Base-by-base conservation (phyloP, 2,329 filamentous ascomycete genomes). In the Paramyrothecium roridum region DNA sequence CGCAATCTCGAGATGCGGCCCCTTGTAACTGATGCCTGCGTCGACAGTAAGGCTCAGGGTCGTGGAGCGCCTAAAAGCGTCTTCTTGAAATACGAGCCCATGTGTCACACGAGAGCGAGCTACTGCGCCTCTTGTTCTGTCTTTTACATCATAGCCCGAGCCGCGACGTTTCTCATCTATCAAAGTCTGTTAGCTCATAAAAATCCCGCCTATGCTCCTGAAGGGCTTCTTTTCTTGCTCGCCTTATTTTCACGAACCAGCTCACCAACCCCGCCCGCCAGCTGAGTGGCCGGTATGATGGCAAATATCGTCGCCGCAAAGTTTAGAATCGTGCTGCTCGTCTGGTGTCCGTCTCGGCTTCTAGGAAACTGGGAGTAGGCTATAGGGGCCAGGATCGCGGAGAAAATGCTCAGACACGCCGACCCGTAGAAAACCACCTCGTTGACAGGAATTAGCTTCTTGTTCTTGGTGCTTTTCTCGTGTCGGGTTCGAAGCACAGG, bases 231-330 rank as follows among this genome's bases (percentile, higher is more conserved):
- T 37, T 37, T 37, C n/a, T n/a, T n/a, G n/a, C n/a, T 37, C 33
- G 16, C 33, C 33, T 8, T 37, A 37, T 37, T 37, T 37, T 16
- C 33, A 37, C 33, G 33, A 37, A 16, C 48, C 12, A 50, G 16
- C 23, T 30, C 21, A 50, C 19, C 48, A 30, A 50, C 16, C 48
- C 48, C 19, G 20, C 48, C 48, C 21, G 48, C 48, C 19, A 50
- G 23, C 23, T 26, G 23, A 11, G 48, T 33, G 8, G 48, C 48
- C 19, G 48, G 48, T 50, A 50, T 50, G 17, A 50, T 33, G 6
- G 48, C 48, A 30, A 50, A 50, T 12, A 50, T n/a, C 26, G 48
- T 50, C 48, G 48, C 48, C 48, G 48, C 12, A 50, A 12, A 50
- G 23, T 50, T 50, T 11, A 50, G 23, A 30, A 50, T 50, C 12